A percentile compares a stretch with the other conserved stretches of the same genome.
These are phyloP conservation scores for Echinosophora koreensis DNA, from an alignment of 306 rosid species.

Conservation along the genomic window DNA sequence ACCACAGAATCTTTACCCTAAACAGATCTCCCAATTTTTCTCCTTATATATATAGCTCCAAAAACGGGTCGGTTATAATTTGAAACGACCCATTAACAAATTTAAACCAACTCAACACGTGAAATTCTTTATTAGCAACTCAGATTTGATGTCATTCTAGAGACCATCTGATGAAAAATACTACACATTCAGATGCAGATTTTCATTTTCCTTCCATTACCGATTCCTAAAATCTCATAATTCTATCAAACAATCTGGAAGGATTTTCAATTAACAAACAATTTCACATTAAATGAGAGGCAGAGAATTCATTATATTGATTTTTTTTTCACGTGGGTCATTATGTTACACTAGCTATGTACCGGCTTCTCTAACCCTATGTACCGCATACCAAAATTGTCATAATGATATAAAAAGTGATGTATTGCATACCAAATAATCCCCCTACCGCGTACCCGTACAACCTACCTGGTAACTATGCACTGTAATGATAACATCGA, in stretches of 20 bases:
- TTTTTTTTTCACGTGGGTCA: background rate
- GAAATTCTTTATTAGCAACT: background rate
- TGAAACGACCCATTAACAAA: too few species aligned
- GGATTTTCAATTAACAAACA: background rate
- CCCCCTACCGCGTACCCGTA: too few species aligned
- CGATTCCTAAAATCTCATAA: background rate
- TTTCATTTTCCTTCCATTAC: background rate
- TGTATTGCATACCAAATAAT: too few species aligned
- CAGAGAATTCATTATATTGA: background rate
- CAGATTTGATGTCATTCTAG: background rate
- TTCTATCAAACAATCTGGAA: background rate
- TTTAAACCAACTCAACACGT: too few species aligned
- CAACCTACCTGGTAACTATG: background rate
- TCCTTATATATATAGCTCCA: too few species aligned
- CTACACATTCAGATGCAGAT: background rate
- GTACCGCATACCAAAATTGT: too few species aligned
- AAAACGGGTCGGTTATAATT: too few species aligned
- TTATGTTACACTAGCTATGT: background rate
- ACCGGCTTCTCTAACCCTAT: too few species aligned
- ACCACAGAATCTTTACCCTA: too few species aligned
- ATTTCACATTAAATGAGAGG: background rate
- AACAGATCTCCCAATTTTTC: too few species aligned
- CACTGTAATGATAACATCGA: background rate
- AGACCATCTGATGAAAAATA: background rate
- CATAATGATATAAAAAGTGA: too few species aligned